Evolutionary conservation across 2,329 filamentous ascomycete species (phyloP).

Genomic region (Aspergillus terreus): DNA sequence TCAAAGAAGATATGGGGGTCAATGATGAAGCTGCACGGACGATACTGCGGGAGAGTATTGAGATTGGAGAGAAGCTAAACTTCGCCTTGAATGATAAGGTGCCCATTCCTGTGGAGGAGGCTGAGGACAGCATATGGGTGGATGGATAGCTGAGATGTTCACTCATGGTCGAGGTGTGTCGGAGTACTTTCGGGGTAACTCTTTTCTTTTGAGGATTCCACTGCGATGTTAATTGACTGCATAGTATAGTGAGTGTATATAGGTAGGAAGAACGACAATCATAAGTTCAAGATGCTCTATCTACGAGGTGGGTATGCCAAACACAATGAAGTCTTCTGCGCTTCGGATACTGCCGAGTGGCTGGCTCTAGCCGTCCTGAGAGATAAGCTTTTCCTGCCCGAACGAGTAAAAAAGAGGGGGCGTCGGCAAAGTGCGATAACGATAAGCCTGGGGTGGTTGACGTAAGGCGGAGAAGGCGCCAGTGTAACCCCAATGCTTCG

Average conservation of each 20-base stretch:
- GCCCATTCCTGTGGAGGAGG: slow-evolving; percentile 15
- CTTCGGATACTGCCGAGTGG: no score
- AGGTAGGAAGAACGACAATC: background rate
- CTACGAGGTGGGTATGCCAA: no score
- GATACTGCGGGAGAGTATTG: slow-evolving; percentile 64
- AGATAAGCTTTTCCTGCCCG: background rate
- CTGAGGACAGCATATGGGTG: background rate
- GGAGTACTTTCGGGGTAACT: no score
- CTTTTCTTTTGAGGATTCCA: no score
- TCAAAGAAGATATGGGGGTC: slow-evolving; percentile 58
- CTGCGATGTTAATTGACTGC: background rate
- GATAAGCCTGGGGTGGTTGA: background rate
- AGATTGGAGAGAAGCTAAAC: slow-evolving; percentile 65
- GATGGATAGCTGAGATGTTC: background rate
- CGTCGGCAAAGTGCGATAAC: background rate
- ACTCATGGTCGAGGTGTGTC: no score
- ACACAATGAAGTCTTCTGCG: no score
- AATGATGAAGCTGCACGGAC: slow-evolving; percentile 44
- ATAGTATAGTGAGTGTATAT: background rate
- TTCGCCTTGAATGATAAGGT: slow-evolving; percentile 60
- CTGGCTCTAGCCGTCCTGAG: background rate
- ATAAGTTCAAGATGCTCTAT: no score
- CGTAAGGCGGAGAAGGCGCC: background rate
- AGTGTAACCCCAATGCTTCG: background rate
- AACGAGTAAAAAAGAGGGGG: background rate